These are phyloP conservation scores for Xylaria palmicola DNA, from an alignment of 495 filamentous ascomycete species.

Conservation along the genomic window DNA sequence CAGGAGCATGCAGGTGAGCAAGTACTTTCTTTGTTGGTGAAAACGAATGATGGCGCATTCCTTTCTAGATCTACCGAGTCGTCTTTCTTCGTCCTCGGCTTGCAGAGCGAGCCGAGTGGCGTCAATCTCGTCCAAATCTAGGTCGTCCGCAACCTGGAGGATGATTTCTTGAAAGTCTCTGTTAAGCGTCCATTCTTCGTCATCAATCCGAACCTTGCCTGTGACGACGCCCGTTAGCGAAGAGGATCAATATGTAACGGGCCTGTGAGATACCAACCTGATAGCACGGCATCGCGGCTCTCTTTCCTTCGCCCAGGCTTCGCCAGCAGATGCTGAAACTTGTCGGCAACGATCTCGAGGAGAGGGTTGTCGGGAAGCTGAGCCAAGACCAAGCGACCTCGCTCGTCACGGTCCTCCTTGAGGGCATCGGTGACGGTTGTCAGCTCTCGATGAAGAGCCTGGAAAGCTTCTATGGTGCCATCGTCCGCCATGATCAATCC, in stretches of 20 bases:
- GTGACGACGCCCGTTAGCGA: conserved; percentile 35
- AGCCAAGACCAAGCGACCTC: conserved; percentile 50
- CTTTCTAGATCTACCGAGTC: conserved; percentile 65
- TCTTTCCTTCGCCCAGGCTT: conserved; percentile 68
- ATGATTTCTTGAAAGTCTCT: conserved; percentile 78
- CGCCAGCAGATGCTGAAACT: conserved; percentile 75
- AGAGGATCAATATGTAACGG: neutral
- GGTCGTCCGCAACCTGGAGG: conserved; percentile 76
- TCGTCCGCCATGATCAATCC: conserved; percentile 60
- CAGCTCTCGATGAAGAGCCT: conserved; percentile 77
- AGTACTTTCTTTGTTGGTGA: conserved; percentile 72
- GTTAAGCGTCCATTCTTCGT: conserved; percentile 77
- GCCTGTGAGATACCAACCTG: conserved; percentile 43
- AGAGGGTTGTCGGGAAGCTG: conserved; percentile 45
- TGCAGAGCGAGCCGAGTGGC: conserved; percentile 71
- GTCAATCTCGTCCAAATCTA: conserved; percentile 86
- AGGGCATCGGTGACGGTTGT: conserved; percentile 60
- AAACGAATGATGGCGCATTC: conserved; percentile 79
- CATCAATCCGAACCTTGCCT: conserved; percentile 72
- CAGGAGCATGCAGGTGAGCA: conserved; percentile 80
- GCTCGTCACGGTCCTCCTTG: conserved; percentile 52
- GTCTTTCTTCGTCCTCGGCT: conserved; percentile 61
- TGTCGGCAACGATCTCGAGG: conserved; percentile 65
- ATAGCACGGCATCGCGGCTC: conserved; percentile 55
- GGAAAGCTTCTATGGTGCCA: conserved; percentile 64